A percentile compares a stretch with the other conserved stretches of the same genome.
Evolutionary conservation across 495 filamentous ascomycete genomes (phyloP).

Genomic region (Podospora anserina): DNA sequence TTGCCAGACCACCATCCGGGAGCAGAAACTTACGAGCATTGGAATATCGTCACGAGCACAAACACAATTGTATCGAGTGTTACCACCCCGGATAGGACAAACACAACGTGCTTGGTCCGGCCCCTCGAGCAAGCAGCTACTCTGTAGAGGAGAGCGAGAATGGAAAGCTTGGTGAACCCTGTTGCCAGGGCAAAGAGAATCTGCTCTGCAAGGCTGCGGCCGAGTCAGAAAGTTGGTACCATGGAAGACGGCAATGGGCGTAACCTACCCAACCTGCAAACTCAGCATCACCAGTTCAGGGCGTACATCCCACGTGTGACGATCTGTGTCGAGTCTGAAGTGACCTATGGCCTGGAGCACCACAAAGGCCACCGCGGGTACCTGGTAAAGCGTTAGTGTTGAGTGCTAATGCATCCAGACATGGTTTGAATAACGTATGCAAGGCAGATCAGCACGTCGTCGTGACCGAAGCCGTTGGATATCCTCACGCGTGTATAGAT

Average conservation of each 20-base stretch:
- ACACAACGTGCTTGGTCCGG: slow-evolving; percentile 3
- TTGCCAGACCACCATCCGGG: background rate
- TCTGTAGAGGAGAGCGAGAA: background rate
- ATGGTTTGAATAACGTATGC: background rate
- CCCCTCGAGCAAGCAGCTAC: background rate
- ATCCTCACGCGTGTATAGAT: background rate
- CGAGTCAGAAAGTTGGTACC: background rate
- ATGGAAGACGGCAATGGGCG: slow-evolving; percentile 2
- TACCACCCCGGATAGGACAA: background rate
- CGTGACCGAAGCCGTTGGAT: background rate
- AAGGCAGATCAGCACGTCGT: background rate
- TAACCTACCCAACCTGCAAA: slow-evolving; percentile 2
- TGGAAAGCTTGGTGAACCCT: slow-evolving; percentile 4
- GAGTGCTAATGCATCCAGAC: background rate
- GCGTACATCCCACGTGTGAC: slow-evolving; percentile 2
- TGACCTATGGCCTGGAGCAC: background rate
- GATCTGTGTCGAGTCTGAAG: background rate
- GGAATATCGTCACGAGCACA: background rate
- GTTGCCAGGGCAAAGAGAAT: slow-evolving; percentile 1
- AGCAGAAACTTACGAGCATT: background rate
- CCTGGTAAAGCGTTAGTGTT: background rate
- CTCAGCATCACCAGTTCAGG: background rate
- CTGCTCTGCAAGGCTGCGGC: background rate
- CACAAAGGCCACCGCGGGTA: background rate
- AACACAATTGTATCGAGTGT: background rate